Conservation (phyloP, 306 rosid species). For the Glycine tomentella region DNA sequence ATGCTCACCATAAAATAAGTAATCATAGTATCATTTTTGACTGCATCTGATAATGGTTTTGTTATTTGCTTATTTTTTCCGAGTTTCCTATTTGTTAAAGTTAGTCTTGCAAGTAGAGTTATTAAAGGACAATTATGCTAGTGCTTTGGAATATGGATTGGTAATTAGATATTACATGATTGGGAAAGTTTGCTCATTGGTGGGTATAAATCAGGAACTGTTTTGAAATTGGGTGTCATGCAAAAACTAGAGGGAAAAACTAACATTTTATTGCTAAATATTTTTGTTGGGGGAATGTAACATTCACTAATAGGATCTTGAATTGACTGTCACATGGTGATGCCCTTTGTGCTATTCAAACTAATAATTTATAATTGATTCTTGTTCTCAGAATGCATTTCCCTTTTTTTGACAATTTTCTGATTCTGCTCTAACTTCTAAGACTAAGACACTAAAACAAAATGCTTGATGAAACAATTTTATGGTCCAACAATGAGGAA, state of each 20-base stretch:
- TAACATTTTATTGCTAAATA: neutral
- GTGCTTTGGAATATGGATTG: neutral
- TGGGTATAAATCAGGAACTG: neutral
- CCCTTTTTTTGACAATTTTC: neutral
- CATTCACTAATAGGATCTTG: conserved; percentile 13
- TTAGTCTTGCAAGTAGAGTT: neutral
- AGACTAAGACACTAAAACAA: neutral
- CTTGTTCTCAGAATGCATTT: conserved; percentile 5
- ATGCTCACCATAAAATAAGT: too few relatives aligned
- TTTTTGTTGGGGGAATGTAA: neutral
- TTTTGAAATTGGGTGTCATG: conserved; percentile 2
- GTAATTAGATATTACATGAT: neutral
- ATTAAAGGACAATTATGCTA: neutral
- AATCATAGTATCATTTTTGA: neutral
- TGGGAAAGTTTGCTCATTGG: neutral
- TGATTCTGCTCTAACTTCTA: neutral
- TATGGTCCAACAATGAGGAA: conserved; percentile 14
- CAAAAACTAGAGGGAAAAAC: neutral
- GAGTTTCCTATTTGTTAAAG: neutral
- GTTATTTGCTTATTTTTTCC: neutral
- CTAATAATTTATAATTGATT: neutral
- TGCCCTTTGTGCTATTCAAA: neutral
- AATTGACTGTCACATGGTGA: neutral
- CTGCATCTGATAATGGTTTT: neutral
- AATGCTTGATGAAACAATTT: neutral